A percentile compares a stretch with the other conserved stretches of the same genome.
phyloP scores from a whole-genome alignment of 2,329 filamentous ascomycete genomes.

The Metarhizium sp. region DNA sequence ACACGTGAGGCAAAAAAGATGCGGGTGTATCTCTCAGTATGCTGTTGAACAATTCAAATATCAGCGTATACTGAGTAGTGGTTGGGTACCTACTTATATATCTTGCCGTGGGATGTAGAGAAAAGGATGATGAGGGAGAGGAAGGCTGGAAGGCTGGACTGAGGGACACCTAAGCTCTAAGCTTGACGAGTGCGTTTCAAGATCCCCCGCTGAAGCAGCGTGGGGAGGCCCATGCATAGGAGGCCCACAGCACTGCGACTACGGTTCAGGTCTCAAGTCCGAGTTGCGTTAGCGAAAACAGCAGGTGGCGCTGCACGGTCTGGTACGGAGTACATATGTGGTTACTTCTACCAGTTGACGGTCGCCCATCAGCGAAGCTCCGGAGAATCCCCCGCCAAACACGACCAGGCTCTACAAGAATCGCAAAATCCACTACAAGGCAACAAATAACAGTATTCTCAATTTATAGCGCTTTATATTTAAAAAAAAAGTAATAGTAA shows the following conservation, averaged over 20 bases:
- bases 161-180: conserved; percentile 12
- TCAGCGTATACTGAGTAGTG: not conserved
- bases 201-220: conserved; percentile 11
- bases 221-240: not conserved
- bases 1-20: conserved; percentile 61
- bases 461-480: too few species aligned
- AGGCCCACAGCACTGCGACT: not conserved
- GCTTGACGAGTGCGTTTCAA: conserved; percentile 7
- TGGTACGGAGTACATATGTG: too few species aligned
- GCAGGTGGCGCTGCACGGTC: too few species aligned
- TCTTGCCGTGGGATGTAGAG: conserved; percentile 6
- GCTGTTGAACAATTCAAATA: not conserved
- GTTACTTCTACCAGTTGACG: too few species aligned
- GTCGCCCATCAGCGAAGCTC: too few species aligned
- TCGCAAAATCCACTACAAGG: too few species aligned
- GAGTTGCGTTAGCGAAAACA: too few species aligned
- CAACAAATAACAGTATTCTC: too few species aligned
- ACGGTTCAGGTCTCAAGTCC: too few species aligned
- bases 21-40: not conserved
- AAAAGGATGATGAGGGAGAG: not conserved
- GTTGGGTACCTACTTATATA: not conserved
- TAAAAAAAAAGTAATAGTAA: too few species aligned
- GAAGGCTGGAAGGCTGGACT: not conserved
- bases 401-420: too few species aligned
- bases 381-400: too few species aligned